Evolutionary conservation across 202 grass and related monocot species (phyloP), one percentile per base, ranked within the genome.

Genomic region (Alloteropsis angusta): DNA sequence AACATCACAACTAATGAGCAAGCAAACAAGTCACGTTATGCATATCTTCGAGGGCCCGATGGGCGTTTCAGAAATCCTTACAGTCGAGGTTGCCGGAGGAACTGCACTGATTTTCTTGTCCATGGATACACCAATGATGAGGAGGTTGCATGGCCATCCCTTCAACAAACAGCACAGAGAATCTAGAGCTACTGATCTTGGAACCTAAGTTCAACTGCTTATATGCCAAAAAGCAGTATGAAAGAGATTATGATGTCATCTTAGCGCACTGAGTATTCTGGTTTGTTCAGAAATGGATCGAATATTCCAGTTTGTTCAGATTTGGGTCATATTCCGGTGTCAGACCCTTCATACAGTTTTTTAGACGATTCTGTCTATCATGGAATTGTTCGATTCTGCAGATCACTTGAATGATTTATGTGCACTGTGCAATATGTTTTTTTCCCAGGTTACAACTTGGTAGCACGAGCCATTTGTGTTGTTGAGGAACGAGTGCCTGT

Each of bases 1-100:
- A 99, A 99, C 78, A 55, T 99, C 61, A 95, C 96, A 68, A 95
- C 92, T 30, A 99, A 99, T 28, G 96, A 99, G 82, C 69, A 59
- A 58, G 96, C 88, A 45, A 99, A 99, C 44, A 69, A 82, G 47
- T 82, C 76, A 53, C 91, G 92, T 19, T 99, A 98, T 21, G 45
- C 89, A 2, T 98, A 98, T 84, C 95, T 98, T 60, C 83, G 74
- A 34, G 95, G 87, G 47, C 83, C 83, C 52, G 89, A 98, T 17
- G 95, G 95, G 10, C 92, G 72, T 34, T 98, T 98, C 88, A 84
- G 92, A 53, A 95, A 98, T 89, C 92, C 96, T 61, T 98, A 95
- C 71, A 88, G 87, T 84, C 84, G 78, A 74, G 88, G 92, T 34
- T 95, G 85, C 58, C 39, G 17, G 74, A 89, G 77, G 79, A 99